These are phyloP conservation scores for Fusarium napiforme DNA, from an alignment of 2,329 filamentous ascomycete genomes.

Conservation along the genomic window DNA sequence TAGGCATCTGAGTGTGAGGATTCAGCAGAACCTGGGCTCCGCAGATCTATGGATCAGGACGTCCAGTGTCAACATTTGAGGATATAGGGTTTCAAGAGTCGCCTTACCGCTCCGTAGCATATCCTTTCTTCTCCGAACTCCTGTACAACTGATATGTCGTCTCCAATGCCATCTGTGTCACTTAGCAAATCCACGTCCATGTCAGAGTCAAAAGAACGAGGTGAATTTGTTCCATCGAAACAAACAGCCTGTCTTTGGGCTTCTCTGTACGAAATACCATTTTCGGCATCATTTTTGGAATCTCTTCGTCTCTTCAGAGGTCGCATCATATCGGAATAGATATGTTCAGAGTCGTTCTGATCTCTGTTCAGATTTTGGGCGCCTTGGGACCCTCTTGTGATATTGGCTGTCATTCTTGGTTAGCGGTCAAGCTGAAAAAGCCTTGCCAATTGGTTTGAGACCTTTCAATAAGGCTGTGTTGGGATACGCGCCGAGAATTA, in stretches of 20 bases:
- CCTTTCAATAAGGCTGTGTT: background rate
- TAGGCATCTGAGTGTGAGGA: accelerated
- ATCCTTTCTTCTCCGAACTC: background rate
- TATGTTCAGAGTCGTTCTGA: accelerated
- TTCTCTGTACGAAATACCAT: background rate
- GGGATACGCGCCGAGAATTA: accelerated
- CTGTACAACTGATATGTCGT: accelerated
- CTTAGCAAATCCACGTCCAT: background rate
- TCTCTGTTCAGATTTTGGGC: accelerated
- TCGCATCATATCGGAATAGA: background rate
- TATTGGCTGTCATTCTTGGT: accelerated
- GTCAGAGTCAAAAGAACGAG: accelerated
- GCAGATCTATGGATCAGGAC: background rate
- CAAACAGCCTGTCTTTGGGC: background rate
- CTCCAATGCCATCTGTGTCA: accelerated
- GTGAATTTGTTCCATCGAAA: accelerated
- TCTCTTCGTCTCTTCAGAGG: background rate
- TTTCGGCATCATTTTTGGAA: accelerated
- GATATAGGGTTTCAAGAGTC: accelerated
- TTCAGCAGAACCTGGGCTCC: background rate
- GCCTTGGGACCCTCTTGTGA: accelerated
- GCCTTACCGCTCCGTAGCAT: slow-evolving; percentile 2
- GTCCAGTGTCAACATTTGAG: accelerated
- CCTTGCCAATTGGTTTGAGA: background rate
- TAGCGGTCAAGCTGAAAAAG: background rate